A percentile compares a stretch with the other conserved stretches of the same genome.
Evolutionary conservation across 768 basidiomycete species (phyloP).

Genomic region (Fomitopsis pulvina): DNA sequence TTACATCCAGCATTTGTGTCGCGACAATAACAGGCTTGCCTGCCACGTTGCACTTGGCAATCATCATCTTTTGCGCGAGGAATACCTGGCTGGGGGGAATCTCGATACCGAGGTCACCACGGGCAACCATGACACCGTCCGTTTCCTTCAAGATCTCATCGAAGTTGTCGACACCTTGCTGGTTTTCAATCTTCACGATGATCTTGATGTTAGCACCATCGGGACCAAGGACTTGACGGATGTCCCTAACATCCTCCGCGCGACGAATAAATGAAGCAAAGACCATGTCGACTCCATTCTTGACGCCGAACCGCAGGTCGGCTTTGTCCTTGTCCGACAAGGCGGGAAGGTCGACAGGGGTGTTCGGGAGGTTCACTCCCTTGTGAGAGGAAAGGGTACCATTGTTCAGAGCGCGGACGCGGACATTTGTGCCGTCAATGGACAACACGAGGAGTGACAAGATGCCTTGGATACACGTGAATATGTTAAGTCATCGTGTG

Average conservation of each 20-base stretch:
- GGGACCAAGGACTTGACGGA: constrained; percentile 88
- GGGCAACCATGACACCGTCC: constrained; percentile 99
- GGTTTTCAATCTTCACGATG: constrained; percentile 99
- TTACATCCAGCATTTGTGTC: constrained; percentile 97
- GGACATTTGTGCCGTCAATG: constrained; percentile 75
- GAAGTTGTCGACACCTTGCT: constrained; percentile 98
- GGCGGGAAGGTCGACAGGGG: constrained; percentile 93
- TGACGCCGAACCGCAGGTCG: constrained; percentile 90
- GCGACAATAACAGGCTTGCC: constrained; percentile 99
- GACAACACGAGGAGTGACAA: constrained; percentile 89
- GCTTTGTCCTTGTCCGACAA: constrained; percentile 98
- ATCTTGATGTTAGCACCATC: constrained; percentile 97
- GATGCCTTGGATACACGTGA: constrained; percentile 45
- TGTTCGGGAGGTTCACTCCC: constrained; percentile 99
- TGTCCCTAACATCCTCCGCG: constrained; percentile 89
- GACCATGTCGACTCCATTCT: constrained; percentile 98
- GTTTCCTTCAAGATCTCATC: constrained; percentile 94
- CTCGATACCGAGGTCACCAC: constrained; percentile 98
- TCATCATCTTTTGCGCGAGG: constrained; percentile 99
- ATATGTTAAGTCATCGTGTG: constrained; percentile 4
- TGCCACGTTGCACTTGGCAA: constrained; percentile 95
- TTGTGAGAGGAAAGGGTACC: constrained; percentile 93
- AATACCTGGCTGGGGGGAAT: constrained; percentile 99
- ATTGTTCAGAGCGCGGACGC: constrained; percentile 84
- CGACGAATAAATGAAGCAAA: constrained; percentile 99